A percentile compares a stretch with the other conserved stretches of the same genome.
These are phyloP conservation scores for Ascochyta lentis DNA, from an alignment of 2,329 filamentous ascomycete genomes.

Conservation along the genomic window DNA sequence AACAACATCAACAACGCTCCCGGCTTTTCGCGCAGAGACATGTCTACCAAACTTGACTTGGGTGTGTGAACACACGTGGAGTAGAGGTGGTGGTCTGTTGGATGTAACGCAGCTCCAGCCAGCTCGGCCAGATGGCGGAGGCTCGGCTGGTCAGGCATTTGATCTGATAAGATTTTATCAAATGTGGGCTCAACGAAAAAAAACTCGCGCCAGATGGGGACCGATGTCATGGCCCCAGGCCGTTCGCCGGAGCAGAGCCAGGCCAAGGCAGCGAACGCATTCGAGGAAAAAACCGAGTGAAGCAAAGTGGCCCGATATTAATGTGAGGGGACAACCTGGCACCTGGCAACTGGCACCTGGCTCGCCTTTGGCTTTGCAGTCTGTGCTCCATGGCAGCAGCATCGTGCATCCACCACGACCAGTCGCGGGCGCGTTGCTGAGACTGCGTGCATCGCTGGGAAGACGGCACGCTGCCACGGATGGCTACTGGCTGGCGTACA, in stretches of 20 bases:
- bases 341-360: no score
- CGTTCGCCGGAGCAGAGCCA: background rate
- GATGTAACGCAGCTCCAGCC: background rate
- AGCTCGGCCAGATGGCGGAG: constrained; percentile 8
- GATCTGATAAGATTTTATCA: constrained; percentile 10
- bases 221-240: constrained; percentile 17
- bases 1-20: background rate
- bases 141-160: background rate
- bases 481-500: background rate
- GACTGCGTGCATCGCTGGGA: background rate
- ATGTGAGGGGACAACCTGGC: constrained; percentile 29
- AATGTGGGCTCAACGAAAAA: constrained; percentile 9
- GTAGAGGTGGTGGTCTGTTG: background rate
- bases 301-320: constrained; percentile 33
- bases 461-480: background rate
- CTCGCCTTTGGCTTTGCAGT: constrained; percentile 17
- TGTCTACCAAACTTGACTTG: background rate
- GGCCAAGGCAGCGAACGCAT: constrained; percentile 9
- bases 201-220: constrained; percentile 7
- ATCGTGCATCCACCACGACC: background rate
- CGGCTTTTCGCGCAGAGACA: background rate
- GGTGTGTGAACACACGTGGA: background rate
- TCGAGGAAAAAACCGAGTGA: constrained; percentile 6
- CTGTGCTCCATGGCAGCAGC: constrained; percentile 5
- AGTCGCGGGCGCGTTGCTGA: background rate